Percentiles rank a stretch among this genome's conserved stretches.
phyloP scores from a whole-genome alignment of 2,329 filamentous ascomycete genomes.

The Raffaelea albimanens region DNA sequence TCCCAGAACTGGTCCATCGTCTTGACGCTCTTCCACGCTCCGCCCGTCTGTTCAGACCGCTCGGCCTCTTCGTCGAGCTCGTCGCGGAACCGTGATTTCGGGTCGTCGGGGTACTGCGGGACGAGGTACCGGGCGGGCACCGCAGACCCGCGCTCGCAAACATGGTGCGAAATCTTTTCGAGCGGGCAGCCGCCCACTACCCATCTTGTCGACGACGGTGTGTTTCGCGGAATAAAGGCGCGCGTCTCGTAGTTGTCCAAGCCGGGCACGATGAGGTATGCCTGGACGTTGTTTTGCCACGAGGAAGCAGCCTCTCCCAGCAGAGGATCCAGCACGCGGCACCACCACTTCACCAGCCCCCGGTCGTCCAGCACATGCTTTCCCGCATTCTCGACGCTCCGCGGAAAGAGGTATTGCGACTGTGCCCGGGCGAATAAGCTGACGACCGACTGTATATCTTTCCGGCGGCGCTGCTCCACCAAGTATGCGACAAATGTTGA shows the following conservation, averaged over 20 bases:
- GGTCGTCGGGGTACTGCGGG: constrained; percentile 88
- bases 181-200: constrained; percentile 64
- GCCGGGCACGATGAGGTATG: constrained; percentile 80
- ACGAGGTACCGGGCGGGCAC: constrained; percentile 77
- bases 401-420: constrained; percentile 88
- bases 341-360: constrained; percentile 93
- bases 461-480: constrained; percentile 54
- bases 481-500: constrained; percentile 70
- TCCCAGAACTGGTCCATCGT: constrained; percentile 95
- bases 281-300: constrained; percentile 45
- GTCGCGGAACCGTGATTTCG: constrained; percentile 79
- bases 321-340: constrained; percentile 71
- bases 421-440: constrained; percentile 90
- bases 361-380: constrained; percentile 93
- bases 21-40: constrained; percentile 74
- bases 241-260: constrained; percentile 72
- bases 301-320: constrained; percentile 24
- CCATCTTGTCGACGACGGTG: constrained; percentile 46
- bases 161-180: constrained; percentile 51
- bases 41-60: constrained; percentile 46
- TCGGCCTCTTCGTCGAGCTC: constrained; percentile 80
- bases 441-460: constrained; percentile 60
- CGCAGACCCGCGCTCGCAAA: constrained; percentile 39
- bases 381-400: constrained; percentile 70
- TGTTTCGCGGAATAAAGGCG: constrained; percentile 60